Evolutionary conservation across 164 flowering plant genomes (phyloP).

Genomic region (Berberis vulgaris): DNA sequence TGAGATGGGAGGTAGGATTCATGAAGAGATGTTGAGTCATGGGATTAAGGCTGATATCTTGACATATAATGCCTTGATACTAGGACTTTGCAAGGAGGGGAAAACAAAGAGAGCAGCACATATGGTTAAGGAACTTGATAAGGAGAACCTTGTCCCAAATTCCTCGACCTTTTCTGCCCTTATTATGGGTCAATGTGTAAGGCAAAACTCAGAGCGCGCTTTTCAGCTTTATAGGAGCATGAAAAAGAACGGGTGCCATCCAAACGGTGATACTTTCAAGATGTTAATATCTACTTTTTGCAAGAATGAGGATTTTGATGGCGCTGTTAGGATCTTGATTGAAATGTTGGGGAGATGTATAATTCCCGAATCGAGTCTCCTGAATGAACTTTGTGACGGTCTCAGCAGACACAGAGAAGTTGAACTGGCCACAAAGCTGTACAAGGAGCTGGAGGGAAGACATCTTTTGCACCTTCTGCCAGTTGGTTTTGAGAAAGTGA

Average conservation of each 20-base stretch:
- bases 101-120: slow-evolving; percentile 82
- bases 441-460: slow-evolving; percentile 36
- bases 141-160: slow-evolving; percentile 54
- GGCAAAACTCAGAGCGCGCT: slow-evolving; percentile 62
- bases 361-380: slow-evolving; percentile 32
- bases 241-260: slow-evolving; percentile 60
- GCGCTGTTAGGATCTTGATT: slow-evolving; percentile 47
- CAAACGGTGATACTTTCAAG: slow-evolving; percentile 44
- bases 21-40: slow-evolving; percentile 61
- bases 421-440: slow-evolving; percentile 29
- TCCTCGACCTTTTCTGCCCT: slow-evolving; percentile 76
- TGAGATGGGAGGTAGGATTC: slow-evolving; percentile 54
- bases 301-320: slow-evolving; percentile 63
- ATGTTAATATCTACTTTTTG: slow-evolving; percentile 50
- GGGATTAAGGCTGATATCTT: slow-evolving; percentile 57
- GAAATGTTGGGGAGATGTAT: slow-evolving; percentile 53
- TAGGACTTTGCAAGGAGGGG: slow-evolving; percentile 74
- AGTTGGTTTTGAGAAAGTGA: slow-evolving; percentile 22
- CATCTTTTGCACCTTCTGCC: slow-evolving; percentile 30
- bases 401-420: slow-evolving; percentile 38
- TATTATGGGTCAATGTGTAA: slow-evolving; percentile 69
- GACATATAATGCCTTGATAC: slow-evolving; percentile 75
- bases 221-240: slow-evolving; percentile 60
- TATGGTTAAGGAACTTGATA: slow-evolving; percentile 62
- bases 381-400: slow-evolving; percentile 37